phyloP scores from a whole-genome alignment of 345 rosid genomes.

The Eucalyptus brandiana region DNA sequence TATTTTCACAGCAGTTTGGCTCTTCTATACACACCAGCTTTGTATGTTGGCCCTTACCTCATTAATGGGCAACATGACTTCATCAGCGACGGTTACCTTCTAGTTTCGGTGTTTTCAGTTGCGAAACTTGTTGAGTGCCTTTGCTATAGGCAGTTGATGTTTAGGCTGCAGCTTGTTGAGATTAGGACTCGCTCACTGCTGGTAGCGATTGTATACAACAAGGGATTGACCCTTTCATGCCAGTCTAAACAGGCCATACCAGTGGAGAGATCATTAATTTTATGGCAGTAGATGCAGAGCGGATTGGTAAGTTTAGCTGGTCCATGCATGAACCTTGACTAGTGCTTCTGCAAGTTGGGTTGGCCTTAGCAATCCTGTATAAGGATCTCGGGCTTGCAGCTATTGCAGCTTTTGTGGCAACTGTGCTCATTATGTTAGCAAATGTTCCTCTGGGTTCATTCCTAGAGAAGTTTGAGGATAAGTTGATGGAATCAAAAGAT shows the following conservation, averaged over 20 bases:
- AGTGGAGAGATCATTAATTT: slow-evolving; percentile 69
- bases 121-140: slow-evolving; percentile 53
- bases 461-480: slow-evolving; percentile 50
- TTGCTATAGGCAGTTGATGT: slow-evolving; percentile 42
- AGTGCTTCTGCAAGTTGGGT: slow-evolving; percentile 30
- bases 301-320: slow-evolving; percentile 40
- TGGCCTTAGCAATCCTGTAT: slow-evolving; percentile 46
- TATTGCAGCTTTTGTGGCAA: slow-evolving; percentile 36
- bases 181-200: slow-evolving; percentile 31
- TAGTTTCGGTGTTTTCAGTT: slow-evolving; percentile 31
- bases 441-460: slow-evolving; percentile 47
- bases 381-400: slow-evolving; percentile 46
- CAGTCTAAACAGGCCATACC: slow-evolving; percentile 37
- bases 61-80: slow-evolving; percentile 32
- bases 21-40: slow-evolving; percentile 18
- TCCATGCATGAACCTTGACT: slow-evolving; percentile 51
- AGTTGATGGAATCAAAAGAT: slow-evolving; percentile 64
- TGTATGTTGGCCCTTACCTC: slow-evolving; percentile 52
- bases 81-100: slow-evolving; percentile 37
- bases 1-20: slow-evolving; percentile 27
- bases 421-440: slow-evolving; percentile 31
- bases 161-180: slow-evolving; percentile 37
- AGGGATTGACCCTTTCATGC: slow-evolving; percentile 46
- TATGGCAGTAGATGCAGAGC: slow-evolving; percentile 61
- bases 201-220: slow-evolving; percentile 43